Base-by-base conservation (phyloP, 2,329 filamentous ascomycete genomes). In the Basipetospora sp. region DNA sequence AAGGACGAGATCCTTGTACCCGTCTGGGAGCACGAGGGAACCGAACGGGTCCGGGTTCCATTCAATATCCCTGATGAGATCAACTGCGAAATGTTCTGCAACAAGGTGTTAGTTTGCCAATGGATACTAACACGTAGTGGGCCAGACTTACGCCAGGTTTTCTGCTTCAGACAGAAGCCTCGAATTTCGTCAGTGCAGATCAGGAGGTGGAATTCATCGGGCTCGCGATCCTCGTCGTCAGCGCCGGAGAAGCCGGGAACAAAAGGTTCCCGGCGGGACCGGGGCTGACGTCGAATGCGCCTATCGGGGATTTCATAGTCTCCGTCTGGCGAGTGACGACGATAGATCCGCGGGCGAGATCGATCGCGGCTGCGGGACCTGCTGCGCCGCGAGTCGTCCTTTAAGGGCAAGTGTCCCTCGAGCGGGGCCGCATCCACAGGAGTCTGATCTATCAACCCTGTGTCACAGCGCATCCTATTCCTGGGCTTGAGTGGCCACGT, bases 41-140 rank as follows among this genome's bases (percentile, higher is more conserved):
- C 58, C 50, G 38, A 71, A 72, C 6, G 65, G 66, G 25, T 58
- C 49, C 5, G 56, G 55, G 44, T 67, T 65, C 60, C 66, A 73
- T 28, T 53, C 42, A 33, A 70, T 62, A 25, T 64, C 58, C 2
- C 42, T 41, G 4, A 68, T 52, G 10, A 59, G 48, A 31, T 67
- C 62, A 33, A 70, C 53, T 43, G 56, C 65, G 43, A 69, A 67
- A 10, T 14, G 8, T 26, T 38, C 36, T 38, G 18, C 14, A 16
- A 19, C 4, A 6, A 14, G 22, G 20, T 11, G n/a, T 20, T 19
- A 34, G 14, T 5, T 15, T 34, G n/a, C n/a, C n/a, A n/a, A n/a
- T n/a, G n/a, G n/a, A n/a, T n/a, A 8, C 20, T 25, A 16, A 34
- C 10, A 9, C 14, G 5, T n/a, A 27, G 15, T 10, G 29, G 8